Evolutionary conservation across 148 eudicot genomes (phyloP).

Genomic region (Rhododendron vialii): DNA sequence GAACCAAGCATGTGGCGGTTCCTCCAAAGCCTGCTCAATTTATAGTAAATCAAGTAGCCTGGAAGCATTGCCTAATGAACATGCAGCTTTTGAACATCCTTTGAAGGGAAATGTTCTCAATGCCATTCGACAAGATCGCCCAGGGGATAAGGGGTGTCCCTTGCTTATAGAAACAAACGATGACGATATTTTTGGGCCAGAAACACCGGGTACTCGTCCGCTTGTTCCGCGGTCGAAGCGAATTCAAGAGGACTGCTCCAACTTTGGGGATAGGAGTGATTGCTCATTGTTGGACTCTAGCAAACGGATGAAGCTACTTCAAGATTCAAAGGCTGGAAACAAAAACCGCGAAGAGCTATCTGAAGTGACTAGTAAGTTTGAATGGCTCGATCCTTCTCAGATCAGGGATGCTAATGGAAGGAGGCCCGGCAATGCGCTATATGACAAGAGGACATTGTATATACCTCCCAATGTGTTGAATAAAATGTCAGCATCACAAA

Average conservation of each 20-base stretch:
- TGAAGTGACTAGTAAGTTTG: constrained; percentile 66
- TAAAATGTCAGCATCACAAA: constrained; percentile 97
- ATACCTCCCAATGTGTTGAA: constrained; percentile 79
- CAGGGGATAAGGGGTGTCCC: constrained; percentile 21
- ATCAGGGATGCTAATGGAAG: constrained; percentile 86
- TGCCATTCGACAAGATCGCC: constrained; percentile 17
- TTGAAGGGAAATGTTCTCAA: constrained; percentile 11
- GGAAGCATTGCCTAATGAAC: constrained; percentile 23
- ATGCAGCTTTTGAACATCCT: constrained; percentile 18
- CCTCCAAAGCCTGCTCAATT: constrained; percentile 24
- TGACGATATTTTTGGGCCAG: constrained; percentile 47
- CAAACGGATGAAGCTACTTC: constrained; percentile 56
- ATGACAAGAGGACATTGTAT: constrained; percentile 78
- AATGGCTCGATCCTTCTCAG: constrained; percentile 81
- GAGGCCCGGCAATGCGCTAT: constrained; percentile 64
- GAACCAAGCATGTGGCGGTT: constrained; percentile 24
- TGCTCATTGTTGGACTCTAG: constrained; percentile 26
- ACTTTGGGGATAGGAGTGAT: constrained; percentile 26
- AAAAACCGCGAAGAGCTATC: constrained; percentile 27
- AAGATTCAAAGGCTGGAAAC: constrained; percentile 27
- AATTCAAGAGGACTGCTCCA: constrained; percentile 57
- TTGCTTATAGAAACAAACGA: constrained; percentile 23
- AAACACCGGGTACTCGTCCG: constrained; percentile 65
- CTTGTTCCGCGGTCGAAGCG: constrained; percentile 78
- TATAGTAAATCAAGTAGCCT: constrained; percentile 33